Evolutionary conservation across 2,329 filamentous ascomycete species (phyloP), one percentile per base, ranked within the genome.

Genomic region (Epichloe sibirici): DNA sequence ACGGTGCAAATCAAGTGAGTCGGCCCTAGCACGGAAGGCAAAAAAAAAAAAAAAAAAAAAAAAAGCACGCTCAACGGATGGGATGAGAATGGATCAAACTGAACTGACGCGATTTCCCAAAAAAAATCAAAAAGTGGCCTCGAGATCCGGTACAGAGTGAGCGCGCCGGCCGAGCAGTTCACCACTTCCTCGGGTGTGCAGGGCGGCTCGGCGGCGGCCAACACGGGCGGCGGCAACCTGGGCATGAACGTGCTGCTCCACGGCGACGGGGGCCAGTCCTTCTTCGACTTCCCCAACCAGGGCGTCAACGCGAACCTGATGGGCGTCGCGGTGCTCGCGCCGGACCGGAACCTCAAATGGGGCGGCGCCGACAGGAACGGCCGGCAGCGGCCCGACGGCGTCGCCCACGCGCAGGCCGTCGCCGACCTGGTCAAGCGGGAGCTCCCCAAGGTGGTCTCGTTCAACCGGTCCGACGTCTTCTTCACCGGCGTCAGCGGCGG

Each of bases 401-500:
- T 72, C 0, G 75, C 69, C 6, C 77, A 82, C 64, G 68, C 78
- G 0, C 74, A 77, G 55, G 77, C 77, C 31, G 76, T 81, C 44
- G 72, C 74, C 55, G 73, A 76, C 56, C 70, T 80, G 25, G 66
- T 81, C 51, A 65, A 70, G 44, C 62, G 67, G 3, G 71, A 74
- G 28, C 67, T 81, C 9, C 74, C 77, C 4, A 68, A 76, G 53
- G 67, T 77, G 45, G 71, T 81, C 6, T 72, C 77, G 3, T 79
- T 81, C 55, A 71, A 82, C 62, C 58, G 63, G 25, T 67, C 65
- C 39, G 70, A 75, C 43, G 74, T 81, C 48, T 77, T 74, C 60
- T 81, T 81, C 65, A 81, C 76, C 0, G 78, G 78, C 15, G 78
- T 81, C 0, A 75, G 71, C 4, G 78, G 78, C 25, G 78, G 78